Base-by-base conservation (phyloP, 2,329 filamentous ascomycete species). In the Trichoderma semiorbis region DNA sequence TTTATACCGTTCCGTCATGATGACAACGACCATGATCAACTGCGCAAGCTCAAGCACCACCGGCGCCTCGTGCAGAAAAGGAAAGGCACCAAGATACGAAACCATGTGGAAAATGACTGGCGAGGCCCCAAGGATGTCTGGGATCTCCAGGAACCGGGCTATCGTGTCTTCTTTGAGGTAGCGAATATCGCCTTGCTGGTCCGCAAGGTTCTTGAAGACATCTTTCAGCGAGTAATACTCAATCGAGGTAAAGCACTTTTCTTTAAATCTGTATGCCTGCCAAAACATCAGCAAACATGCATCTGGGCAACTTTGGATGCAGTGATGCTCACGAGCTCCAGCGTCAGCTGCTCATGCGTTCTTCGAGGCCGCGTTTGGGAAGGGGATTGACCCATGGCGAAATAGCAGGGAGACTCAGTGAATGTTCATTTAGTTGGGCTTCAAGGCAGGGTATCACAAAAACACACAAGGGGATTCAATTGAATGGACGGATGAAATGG, bases 211-310 rank as follows among this genome's bases (percentile, higher is more conserved):
- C 72, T 86, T 87, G 83, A 94, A 94, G 77, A 93, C 91, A 78
- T 92, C 89, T 76, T 90, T 91, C 80, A 93, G 89, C 36, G 88
- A 92, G 80, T 92, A 93, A 34, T 93, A 83, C 80, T 94, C 92
- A 70, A 94, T 84, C 1, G 90, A 86, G 0, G 89, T 89, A 80
- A 92, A 93, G 81, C 90, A 92, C 77, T 90, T 91, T 72, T 89
- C 86, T 70, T 89, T 91, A 78, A 94, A 93, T 75, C 83, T 87
- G 70, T 83, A 81, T 74, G 89, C 89, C 89, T 91, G 58, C 61
- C 6, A 65, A 26, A 24, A 58, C 16, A 70, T 69, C 53, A 72
- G 70, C 58, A 68, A 65, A 26, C 55, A 24, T 21, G 55, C n/a
- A 21, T 7, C 21, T 43, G 7, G 47, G 21, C 21, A 8, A 28